Percentiles rank a stretch among this genome's conserved stretches.
Evolutionary conservation across 805 yeast species (phyloP).

Genomic region (Candida taoyuanica): DNA sequence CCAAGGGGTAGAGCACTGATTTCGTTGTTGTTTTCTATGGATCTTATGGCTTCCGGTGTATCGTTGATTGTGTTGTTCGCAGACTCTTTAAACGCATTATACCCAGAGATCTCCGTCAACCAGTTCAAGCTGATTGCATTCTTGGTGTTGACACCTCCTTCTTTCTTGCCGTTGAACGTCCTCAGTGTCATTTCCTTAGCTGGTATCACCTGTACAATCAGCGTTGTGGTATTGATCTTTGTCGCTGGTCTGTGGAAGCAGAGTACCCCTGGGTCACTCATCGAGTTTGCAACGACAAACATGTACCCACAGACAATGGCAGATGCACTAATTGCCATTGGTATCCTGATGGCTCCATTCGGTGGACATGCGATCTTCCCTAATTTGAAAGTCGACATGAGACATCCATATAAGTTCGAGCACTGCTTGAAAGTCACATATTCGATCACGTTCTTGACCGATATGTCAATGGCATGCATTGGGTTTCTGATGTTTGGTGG

Average conservation of each 20-base stretch:
- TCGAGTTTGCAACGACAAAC: slow-evolving; percentile 59
- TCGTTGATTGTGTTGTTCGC: slow-evolving; percentile 78
- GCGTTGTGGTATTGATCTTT: slow-evolving; percentile 54
- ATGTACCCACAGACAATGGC: slow-evolving; percentile 54
- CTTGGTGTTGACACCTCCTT: slow-evolving; percentile 71
- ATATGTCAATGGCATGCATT: slow-evolving; percentile 56
- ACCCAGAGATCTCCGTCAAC: slow-evolving; percentile 47
- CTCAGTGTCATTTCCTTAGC: slow-evolving; percentile 63
- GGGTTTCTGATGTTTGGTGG: slow-evolving; percentile 83
- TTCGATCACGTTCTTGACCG: slow-evolving; percentile 54
- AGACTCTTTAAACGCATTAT: slow-evolving; percentile 72
- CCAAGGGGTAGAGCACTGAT: slow-evolving; percentile 67
- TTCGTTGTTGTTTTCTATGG: slow-evolving; percentile 69
- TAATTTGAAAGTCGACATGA: slow-evolving; percentile 66
- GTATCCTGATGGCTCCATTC: slow-evolving; percentile 74
- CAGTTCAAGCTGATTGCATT: slow-evolving; percentile 66
- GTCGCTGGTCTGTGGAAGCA: slow-evolving; percentile 60
- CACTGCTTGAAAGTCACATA: slow-evolving; percentile 55
- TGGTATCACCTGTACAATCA: slow-evolving; percentile 68
- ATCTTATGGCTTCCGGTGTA: slow-evolving; percentile 77
- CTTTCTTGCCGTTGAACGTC: slow-evolving; percentile 70
- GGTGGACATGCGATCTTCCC: slow-evolving; percentile 85
- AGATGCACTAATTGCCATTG: slow-evolving; percentile 55
- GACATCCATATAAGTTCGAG: slow-evolving; percentile 54
- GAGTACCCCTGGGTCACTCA: slow-evolving; percentile 69